Evolutionary conservation across 140 eudicot species (phyloP), one percentile per base, ranked within the genome.

Genomic region (Cichorium intybus): DNA sequence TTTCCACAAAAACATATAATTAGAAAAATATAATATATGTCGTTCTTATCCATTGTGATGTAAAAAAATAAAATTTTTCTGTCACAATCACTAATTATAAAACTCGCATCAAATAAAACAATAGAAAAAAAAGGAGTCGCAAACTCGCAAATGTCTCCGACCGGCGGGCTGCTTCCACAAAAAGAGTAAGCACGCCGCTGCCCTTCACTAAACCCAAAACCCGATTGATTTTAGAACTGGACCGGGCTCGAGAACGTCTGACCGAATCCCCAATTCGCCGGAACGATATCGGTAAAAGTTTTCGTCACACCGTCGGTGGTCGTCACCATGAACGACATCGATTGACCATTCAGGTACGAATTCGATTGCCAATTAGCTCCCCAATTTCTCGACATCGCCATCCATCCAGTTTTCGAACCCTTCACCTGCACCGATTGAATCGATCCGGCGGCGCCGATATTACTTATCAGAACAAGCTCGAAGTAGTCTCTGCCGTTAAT

Each of bases 281-380:
- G 88, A 20, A 71, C 88, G 0, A 93, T 64, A 37, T 88, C 52
- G 24, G 37, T 20, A 66, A 93, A 93, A 2, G 48, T 72, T 46
- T 70, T 81, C 3, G 85, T 85, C 6, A 69, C 78, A 18, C 99
- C 95, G 55, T 88, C 99, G 1, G 63, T 81, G 0, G 95, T 83
- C 5, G 95, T 85, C 70, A 93, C 84, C 83, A 11, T 85, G 75
- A 92, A 92, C 7, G 99, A 92, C 62, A 92, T 20, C 7, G 96
- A 72, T 66, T 93, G 99, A 22, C 99, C 90, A 43, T 85, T 78
- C 4, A 93, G 78, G 68, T 75, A 88, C 1, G 84, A 53, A 8
- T 75, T 75, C 4, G 97, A 83, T 59, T 88, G 97, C 97, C 97
- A 93, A 64, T 88, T 85, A 35, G 93, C 92, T 24, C 99, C 99